Evolutionary conservation across 768 basidiomycete genomes (phyloP), one percentile per base, ranked within the genome.

Genomic region (Naganishia vaughanmartiniae): DNA sequence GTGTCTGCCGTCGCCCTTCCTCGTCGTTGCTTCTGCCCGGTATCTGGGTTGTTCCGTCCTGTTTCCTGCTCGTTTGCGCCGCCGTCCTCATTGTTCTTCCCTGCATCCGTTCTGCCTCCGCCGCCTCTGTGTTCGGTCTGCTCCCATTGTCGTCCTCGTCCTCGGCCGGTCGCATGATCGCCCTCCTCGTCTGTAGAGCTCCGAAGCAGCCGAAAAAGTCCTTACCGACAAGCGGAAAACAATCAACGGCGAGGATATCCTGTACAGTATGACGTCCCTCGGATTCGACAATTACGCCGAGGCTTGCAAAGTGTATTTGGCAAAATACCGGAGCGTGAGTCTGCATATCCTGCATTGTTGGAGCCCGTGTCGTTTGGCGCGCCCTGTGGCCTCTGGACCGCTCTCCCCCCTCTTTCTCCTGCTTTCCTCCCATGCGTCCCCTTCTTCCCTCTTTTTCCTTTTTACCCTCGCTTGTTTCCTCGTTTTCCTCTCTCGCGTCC

Each of bases 241-340:
- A 70, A 93, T 97, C 54, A 93, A 92, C 15, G 95, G 95, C 30
- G 94, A 98, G 84, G 95, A 98, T 81, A 94, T 98, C 55, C 82
- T 98, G 69, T 90, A 92, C 74, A 93, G 93, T n/a, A 93, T 97
- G 92, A 83, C 86, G 42, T 86, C 89, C 45, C 86, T 98, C 26
- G 95, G 95, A 28, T 96, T 96, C 76, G 94, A 96, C 74, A 90
- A 95, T 76, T 96, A 97, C 76, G 90, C 89, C 57, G 91, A 93
- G 83, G 90, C 90, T 42, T 83, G 96, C 69, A 92, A 91, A 83
- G 91, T 97, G 65, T 92, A 96, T 82, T 83, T 98, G 54, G 88
- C 93, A 5, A 95, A 95, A 82, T 85, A 93, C 75, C 84, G 93
- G 74, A 88, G 91, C 86, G 91, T 90, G 66, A 73, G 81, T 72